Evolutionary conservation across 108 stramenopile genomes (phyloP).

Genomic region (Bacterosira constricta): DNA sequence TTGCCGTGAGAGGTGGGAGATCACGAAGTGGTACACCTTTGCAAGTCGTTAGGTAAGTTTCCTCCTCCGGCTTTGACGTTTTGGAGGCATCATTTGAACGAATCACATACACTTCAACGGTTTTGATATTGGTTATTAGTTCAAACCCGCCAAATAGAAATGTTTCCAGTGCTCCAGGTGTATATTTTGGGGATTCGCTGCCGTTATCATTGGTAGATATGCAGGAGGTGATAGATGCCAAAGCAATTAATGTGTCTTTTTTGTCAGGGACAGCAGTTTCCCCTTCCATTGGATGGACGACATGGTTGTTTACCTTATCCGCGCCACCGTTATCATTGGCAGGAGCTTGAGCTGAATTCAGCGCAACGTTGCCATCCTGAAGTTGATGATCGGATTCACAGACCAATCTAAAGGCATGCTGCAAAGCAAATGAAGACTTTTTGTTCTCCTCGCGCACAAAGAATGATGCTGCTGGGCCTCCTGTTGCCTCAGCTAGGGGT

Average conservation of each 20-base stretch:
- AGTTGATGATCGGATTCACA: not conserved
- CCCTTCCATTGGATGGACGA: not conserved
- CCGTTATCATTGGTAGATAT: not conserved
- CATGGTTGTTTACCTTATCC: too few species aligned
- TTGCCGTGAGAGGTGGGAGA: conserved; percentile 7
- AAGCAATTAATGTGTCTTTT: not conserved
- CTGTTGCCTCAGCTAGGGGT: too few species aligned
- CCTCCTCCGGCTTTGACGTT: not conserved
- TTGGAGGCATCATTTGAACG: not conserved
- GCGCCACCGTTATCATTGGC: not conserved
- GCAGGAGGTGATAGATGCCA: conserved; percentile 10
- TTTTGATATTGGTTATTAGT: conserved; percentile 30
- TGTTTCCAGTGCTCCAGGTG: not conserved
- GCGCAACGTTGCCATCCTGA: not conserved
- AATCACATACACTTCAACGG: conserved; percentile 27
- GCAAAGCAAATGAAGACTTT: conserved; percentile 29
- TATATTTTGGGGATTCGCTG: not conserved
- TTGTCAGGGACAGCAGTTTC: not conserved
- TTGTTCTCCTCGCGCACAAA: conserved; percentile 36
- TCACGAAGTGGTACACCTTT: conserved; percentile 42
- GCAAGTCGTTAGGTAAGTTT: conserved; percentile 41
- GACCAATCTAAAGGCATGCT: conserved; percentile 4
- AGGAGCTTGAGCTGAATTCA: not conserved
- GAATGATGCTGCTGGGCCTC: conserved; percentile 2
- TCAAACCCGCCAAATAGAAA: conserved; percentile 51